Evolutionary conservation across 768 basidiomycete genomes (phyloP).

Genomic region (Lentinula boryana): DNA sequence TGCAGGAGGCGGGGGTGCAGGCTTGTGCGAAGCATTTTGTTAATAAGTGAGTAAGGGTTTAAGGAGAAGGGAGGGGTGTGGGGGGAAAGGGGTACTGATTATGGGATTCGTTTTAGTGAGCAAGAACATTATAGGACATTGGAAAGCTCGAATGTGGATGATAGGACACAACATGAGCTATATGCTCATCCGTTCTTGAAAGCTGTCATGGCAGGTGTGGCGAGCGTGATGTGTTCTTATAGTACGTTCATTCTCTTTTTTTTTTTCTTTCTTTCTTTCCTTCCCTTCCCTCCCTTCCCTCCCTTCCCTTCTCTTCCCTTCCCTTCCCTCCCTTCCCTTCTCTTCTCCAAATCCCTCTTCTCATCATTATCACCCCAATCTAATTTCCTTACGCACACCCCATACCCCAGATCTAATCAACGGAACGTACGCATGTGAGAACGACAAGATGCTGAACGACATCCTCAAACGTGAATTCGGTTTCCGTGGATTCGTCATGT

Average conservation of each 20-base stretch:
- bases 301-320: too few species aligned
- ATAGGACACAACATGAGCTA: slow-evolving; percentile 73
- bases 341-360: too few species aligned
- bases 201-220: slow-evolving; percentile 69
- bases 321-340: too few species aligned
- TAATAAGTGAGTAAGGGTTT: slow-evolving; percentile 56
- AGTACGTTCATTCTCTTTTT: too few species aligned
- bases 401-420: too few species aligned
- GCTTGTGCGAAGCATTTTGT: slow-evolving; percentile 84
- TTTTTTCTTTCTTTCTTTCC: too few species aligned
- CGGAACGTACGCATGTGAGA: slow-evolving; percentile 71
- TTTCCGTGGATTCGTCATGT: slow-evolving; percentile 74
- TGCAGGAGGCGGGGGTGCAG: slow-evolving; percentile 77
- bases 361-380: too few species aligned
- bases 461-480: slow-evolving; percentile 72
- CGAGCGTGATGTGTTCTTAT: slow-evolving; percentile 74
- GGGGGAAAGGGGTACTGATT: too few species aligned
- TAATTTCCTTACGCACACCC: too few species aligned
- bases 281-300: too few species aligned
- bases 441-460: slow-evolving; percentile 63
- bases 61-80: too few species aligned
- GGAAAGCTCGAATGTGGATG: slow-evolving; percentile 66
- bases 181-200: slow-evolving; percentile 66
- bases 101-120: slow-evolving; percentile 34
- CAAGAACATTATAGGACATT: slow-evolving; percentile 58